Conservation (phyloP, 2,329 filamentous ascomycete genomes). For the Nemania diffusa region DNA sequence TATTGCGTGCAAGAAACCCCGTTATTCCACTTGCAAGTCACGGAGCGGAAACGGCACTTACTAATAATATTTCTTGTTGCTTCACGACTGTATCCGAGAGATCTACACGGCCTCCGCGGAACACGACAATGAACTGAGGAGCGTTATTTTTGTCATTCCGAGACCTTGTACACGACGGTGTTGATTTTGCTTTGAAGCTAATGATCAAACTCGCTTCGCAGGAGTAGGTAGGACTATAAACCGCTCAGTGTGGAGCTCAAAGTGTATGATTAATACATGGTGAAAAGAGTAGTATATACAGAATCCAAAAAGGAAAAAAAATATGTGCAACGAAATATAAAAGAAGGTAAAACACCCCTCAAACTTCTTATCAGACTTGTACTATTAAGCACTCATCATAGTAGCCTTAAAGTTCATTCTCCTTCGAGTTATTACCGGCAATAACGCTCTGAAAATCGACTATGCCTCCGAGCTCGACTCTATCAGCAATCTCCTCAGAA, state of each 20-base stretch:
- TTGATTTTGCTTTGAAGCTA: constrained; percentile 14
- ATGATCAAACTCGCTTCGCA: neutral
- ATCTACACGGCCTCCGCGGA: constrained; percentile 22
- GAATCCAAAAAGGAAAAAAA: neutral
- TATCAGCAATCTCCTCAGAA: constrained; percentile 36
- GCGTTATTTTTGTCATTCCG: constrained; percentile 23
- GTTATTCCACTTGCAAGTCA: no score
- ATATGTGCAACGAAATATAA: constrained; percentile 17
- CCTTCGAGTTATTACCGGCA: constrained; percentile 9
- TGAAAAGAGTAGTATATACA: constrained; percentile 5
- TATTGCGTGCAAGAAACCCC: no score
- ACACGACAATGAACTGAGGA: constrained; percentile 17
- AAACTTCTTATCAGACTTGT: neutral
- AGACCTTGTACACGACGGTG: constrained; percentile 21
- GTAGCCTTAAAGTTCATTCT: constrained; percentile 15
- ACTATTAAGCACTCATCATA: neutral
- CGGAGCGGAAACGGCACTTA: no score
- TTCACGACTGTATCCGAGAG: constrained; percentile 33
- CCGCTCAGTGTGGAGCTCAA: neutral
- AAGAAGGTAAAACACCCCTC: neutral
- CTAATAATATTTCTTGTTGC: no score
- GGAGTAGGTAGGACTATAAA: no score
- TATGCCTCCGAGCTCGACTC: constrained; percentile 35
- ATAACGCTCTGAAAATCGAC: constrained; percentile 27
- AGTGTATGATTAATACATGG: constrained; percentile 2